These are phyloP conservation scores for Neocucurbitaria cava DNA, from an alignment of 2,329 filamentous ascomycete species.

Conservation along the genomic window DNA sequence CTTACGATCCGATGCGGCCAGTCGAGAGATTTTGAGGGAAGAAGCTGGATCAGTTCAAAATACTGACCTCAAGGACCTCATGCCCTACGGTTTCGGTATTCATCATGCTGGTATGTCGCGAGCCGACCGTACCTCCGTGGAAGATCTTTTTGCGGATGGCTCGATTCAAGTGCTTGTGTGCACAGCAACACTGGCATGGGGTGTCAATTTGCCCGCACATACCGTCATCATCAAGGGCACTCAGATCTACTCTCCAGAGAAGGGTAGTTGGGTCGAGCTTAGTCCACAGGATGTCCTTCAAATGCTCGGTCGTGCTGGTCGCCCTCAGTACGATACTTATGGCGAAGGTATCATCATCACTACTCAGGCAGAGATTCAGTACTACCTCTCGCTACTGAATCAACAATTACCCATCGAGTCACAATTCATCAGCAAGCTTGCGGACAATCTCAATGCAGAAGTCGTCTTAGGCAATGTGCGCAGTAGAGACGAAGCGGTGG, in stretches of 20 bases:
- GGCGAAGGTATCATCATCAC: constrained; percentile 99
- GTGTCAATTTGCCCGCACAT: constrained; percentile 96
- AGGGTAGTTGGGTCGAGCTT: constrained; percentile 97
- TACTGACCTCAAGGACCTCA: constrained; percentile 86
- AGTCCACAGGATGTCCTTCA: constrained; percentile 97
- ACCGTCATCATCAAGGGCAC: constrained; percentile 99
- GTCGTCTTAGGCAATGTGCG: constrained; percentile 93
- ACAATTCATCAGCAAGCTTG: constrained; percentile 89
- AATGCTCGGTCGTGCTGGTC: constrained; percentile 96
- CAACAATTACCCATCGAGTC: constrained; percentile 98
- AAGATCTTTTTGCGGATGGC: constrained; percentile 91
- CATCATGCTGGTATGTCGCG: constrained; percentile 98
- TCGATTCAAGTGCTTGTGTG: constrained; percentile 95
- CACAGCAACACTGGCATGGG: constrained; percentile 98
- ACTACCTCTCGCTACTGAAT: constrained; percentile 95
- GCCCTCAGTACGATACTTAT: constrained; percentile 96
- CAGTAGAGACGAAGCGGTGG: constrained; percentile 92
- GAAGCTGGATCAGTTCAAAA: constrained; percentile 85
- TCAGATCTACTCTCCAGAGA: constrained; percentile 96
- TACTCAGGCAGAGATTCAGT: constrained; percentile 91
- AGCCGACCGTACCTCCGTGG: constrained; percentile 92
- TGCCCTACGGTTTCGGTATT: constrained; percentile 97
- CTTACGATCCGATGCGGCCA: constrained; percentile 88
- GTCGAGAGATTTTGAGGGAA: constrained; percentile 84
- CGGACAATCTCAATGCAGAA: constrained; percentile 96